Evolutionary conservation across 2,329 filamentous ascomycete species (phyloP).

Genomic region (Botrytis porri): DNA sequence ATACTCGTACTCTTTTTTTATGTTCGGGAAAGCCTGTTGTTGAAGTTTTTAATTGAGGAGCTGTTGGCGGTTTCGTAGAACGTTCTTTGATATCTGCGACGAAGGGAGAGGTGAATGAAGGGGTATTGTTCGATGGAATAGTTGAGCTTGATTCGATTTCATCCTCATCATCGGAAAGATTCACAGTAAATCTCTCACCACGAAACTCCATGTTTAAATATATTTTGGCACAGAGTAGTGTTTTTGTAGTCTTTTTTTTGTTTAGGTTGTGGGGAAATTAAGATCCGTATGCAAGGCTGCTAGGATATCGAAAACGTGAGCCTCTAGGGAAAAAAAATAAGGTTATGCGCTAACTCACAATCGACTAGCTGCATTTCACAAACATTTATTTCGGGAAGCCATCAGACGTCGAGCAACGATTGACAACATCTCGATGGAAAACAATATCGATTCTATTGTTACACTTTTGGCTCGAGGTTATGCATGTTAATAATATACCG

Average conservation of each 20-base stretch:
- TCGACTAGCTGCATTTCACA: conserved; percentile 16
- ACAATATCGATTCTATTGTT: not conserved
- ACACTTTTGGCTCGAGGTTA: not conserved
- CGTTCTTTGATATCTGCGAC: conserved; percentile 79
- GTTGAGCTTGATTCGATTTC: conserved; percentile 32
- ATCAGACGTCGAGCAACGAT: conserved; percentile 15
- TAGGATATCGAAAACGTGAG: conserved; percentile 1
- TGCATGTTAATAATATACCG: not conserved
- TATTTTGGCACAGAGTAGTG: not conserved
- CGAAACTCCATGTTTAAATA: conserved; percentile 47
- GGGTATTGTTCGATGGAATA: conserved; percentile 32
- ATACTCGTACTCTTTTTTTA: conserved; percentile 70
- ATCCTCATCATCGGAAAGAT: conserved; percentile 54
- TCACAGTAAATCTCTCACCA: conserved; percentile 59
- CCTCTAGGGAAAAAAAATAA: conserved; percentile 13
- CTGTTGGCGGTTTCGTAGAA: conserved; percentile 59
- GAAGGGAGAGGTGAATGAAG: conserved; percentile 42
- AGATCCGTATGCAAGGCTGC: conserved; percentile 19
- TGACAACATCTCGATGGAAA: conserved; percentile 1
- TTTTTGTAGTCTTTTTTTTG: not conserved
- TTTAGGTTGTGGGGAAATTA: conserved; percentile 19
- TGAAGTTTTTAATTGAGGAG: conserved; percentile 55
- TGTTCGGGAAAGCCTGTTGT: conserved; percentile 82
- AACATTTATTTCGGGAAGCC: conserved; percentile 16
- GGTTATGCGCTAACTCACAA: conserved; percentile 14